phyloP scores from a whole-genome alignment of 1,284 basidiomycete species.

The Ustanciosporium gigantosporum region DNA sequence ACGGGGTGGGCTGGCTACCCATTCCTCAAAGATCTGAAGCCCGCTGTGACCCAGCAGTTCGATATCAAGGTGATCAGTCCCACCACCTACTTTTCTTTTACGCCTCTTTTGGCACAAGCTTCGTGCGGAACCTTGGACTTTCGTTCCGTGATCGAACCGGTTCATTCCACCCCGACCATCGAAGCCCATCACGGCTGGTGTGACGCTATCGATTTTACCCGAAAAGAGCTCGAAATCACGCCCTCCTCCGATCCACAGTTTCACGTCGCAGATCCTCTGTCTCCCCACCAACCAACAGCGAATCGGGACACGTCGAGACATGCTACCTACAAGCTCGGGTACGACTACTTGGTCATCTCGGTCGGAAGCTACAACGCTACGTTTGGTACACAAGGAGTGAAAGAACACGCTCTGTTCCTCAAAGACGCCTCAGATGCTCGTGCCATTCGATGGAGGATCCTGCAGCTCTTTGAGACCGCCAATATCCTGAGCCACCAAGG shows the following conservation, averaged over 20 bases:
- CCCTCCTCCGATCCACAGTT: conserved; percentile 14
- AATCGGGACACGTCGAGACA: not conserved
- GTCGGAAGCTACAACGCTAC: conserved; percentile 82
- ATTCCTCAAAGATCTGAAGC: conserved; percentile 24
- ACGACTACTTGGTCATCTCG: conserved; percentile 79
- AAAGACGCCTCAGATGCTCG: conserved; percentile 81
- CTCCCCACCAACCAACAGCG: conserved; percentile 1
- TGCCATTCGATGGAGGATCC: conserved; percentile 74
- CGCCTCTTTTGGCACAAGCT: conserved; percentile 38
- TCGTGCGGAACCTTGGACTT: conserved; percentile 65
- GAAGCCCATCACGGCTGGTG: conserved; percentile 63
- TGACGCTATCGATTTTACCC: conserved; percentile 29
- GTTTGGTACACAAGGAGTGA: conserved; percentile 65
- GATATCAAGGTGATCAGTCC: conserved; percentile 23
- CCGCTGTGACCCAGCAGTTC: conserved; percentile 5
- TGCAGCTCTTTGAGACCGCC: conserved; percentile 80
- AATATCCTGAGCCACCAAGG: conserved; percentile 71
- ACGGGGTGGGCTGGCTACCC: conserved; percentile 81
- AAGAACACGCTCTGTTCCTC: conserved; percentile 63
- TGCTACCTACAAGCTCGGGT: conserved; percentile 17
- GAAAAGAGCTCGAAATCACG: conserved; percentile 7
- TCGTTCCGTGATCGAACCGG: conserved; percentile 77
- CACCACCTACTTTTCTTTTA: conserved; percentile 57
- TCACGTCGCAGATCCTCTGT: conserved; percentile 68
- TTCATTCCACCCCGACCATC: conserved; percentile 63